phyloP scores from a whole-genome alignment of 345 rosid genomes.

The Melastoma malabathricum region DNA sequence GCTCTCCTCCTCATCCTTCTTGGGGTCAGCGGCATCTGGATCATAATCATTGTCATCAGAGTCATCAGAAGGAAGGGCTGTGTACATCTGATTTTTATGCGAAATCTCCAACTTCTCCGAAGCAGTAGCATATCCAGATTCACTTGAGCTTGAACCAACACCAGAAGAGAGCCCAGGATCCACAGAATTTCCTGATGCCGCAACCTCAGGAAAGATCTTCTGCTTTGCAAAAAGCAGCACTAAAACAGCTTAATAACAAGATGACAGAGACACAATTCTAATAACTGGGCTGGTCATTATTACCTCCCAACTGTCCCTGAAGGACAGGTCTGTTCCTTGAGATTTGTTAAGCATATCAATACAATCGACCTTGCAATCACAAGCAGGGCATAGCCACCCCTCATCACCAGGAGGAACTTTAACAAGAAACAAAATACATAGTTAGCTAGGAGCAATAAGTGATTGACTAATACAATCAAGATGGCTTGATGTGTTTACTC shows the following conservation, averaged over 20 bases:
- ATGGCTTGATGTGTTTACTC: slow-evolving; percentile 31
- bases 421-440: slow-evolving; percentile 6
- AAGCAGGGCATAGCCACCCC: slow-evolving; percentile 94
- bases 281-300: neutral
- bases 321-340: slow-evolving; percentile 49
- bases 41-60: slow-evolving; percentile 79
- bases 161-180: slow-evolving; percentile 46
- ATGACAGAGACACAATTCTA: neutral
- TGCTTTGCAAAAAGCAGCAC: slow-evolving; percentile 19
- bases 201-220: slow-evolving; percentile 91
- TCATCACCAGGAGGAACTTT: slow-evolving; percentile 92
- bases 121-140: slow-evolving; percentile 40
- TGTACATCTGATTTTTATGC: slow-evolving; percentile 18
- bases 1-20: slow-evolving; percentile 30
- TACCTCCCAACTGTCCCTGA: slow-evolving; percentile 82
- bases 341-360: slow-evolving; percentile 65
- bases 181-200: slow-evolving; percentile 32
- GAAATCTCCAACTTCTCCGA: slow-evolving; percentile 38
- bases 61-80: slow-evolving; percentile 73
- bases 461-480: slow-evolving; percentile 4
- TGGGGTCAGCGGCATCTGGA: slow-evolving; percentile 27
- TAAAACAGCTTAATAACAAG: neutral
- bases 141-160: slow-evolving; percentile 49
- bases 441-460: slow-evolving; percentile 9
- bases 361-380: slow-evolving; percentile 81